Evolutionary conservation across 805 yeast genomes (phyloP).

Genomic region (Candida railenensis): DNA sequence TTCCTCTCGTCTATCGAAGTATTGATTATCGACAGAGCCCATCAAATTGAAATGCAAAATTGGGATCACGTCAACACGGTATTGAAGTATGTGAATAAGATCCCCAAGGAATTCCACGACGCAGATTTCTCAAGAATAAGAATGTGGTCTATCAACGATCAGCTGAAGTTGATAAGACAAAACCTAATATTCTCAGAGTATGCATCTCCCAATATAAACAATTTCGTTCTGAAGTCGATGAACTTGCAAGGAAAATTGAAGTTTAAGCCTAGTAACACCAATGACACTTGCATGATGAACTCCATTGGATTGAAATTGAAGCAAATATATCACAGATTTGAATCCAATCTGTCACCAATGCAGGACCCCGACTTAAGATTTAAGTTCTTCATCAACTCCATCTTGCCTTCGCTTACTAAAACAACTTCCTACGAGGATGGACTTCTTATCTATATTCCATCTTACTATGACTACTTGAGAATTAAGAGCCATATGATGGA

Average conservation of each 20-base stretch:
- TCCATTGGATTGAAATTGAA: constrained; percentile 64
- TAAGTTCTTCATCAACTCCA: constrained; percentile 70
- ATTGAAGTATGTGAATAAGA: constrained; percentile 64
- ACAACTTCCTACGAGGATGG: constrained; percentile 68
- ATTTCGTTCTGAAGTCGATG: constrained; percentile 47
- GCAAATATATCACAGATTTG: constrained; percentile 73
- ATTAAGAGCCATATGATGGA: constrained; percentile 67
- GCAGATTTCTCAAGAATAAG: constrained; percentile 91
- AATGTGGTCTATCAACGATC: constrained; percentile 89
- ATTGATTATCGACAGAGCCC: constrained; percentile 75
- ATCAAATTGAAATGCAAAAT: constrained; percentile 86
- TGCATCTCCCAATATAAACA: constrained; percentile 78
- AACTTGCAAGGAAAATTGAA: constrained; percentile 64
- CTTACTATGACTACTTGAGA: constrained; percentile 82
- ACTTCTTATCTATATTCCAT: constrained; percentile 75
- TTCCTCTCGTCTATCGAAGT: constrained; percentile 88
- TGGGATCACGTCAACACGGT: constrained; percentile 79
- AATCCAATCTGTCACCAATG: constrained; percentile 41
- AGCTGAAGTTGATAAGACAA: constrained; percentile 72
- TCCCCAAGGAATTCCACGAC: constrained; percentile 74
- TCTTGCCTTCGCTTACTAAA: constrained; percentile 70
- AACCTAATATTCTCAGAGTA: constrained; percentile 73
- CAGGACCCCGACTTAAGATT: constrained; percentile 83
- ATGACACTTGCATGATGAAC: constrained; percentile 55
- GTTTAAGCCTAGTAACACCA: constrained; percentile 46